Evolutionary conservation across 2,329 filamentous ascomycete genomes (phyloP), one percentile per base, ranked within the genome.

Genomic region (Claviceps cyperi): DNA sequence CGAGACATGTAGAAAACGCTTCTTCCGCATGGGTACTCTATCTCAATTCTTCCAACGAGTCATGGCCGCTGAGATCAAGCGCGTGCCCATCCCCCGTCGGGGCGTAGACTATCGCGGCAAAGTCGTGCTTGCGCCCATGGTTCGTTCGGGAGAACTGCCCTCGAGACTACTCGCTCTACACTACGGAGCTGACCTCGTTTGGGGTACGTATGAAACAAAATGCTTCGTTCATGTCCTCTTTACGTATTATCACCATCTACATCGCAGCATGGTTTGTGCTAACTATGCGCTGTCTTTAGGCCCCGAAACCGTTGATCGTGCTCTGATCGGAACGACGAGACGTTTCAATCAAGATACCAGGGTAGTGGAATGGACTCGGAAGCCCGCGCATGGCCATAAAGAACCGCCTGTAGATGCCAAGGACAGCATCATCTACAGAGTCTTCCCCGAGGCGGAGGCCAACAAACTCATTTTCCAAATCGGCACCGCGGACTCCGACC

Each of bases 101-200:
- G 91, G 91, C 48, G 89, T 95, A 60, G 89, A 96, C 71, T 97
- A 96, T 69, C 80, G 91, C 58, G 85, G 86, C 68, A 96, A 94
- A 68, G 70, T 97, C 56, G 92, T 97, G 43, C 83, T 98, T 55
- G 92, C 92, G 54, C 92, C 92, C 40, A 98, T 98, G 92, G 91
- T 96, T 51, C 84, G 92, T 58, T 94, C 88, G n/a, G 92, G 92
- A 62, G 92, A 98, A 72, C 73, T 96, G 53, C 91, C 92, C 3
- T 92, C 87, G 39, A 83, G 92, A 52, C 76, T 98, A 24, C 70
- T 94, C 43, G 87, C 92, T 35, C 78, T 98, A 54, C 86, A 94
- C 62, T 97, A 98, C 65, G 92, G 92, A 57, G 92, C 92, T 48
- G 92, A 98, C 67, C 75, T 98, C 15, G 92, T 98, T 57, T 98